Base-by-base conservation (phyloP, 306 rosid species). In the Urtica urens region DNA sequence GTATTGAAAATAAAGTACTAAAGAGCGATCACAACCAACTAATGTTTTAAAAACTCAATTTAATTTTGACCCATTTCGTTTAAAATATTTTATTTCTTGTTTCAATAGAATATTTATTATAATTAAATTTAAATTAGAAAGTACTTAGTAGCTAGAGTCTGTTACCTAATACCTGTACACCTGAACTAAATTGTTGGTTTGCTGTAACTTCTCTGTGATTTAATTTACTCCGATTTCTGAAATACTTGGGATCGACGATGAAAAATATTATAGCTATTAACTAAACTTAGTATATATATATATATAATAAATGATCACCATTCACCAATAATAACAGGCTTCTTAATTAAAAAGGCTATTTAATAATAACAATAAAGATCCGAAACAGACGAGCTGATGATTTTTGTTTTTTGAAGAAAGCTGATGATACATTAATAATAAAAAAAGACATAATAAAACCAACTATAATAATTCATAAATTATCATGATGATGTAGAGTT, bases 111-210 rank as follows among this genome's bases (percentile, higher is more conserved):
- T n/a, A n/a, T n/a, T n/a, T n/a, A n/a, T n/a, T n/a, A n/a, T n/a
- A n/a, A n/a, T n/a, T n/a, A n/a, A n/a, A n/a, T n/a, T n/a, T n/a
- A n/a, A 1, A 16, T 35, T 15, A 31, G 57, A 38, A 51, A 51
- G 29, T 21, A 35, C 40, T 13, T 7, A 9, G 57, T 19, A 25
- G 16, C 29, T 51, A 51, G 26, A 35, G 19, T 39, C 23, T 19
- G 42, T 51, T 21, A 22, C 57, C 57, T 33, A 51, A 31, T 12
- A 51, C 57, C 57, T 51, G 35, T 17, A 39, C 20, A 18, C 34
- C 8, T 12, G 29, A 18, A 20, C 25, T 49, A n/a, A 39, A 27
- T 49, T 28, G 54, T 49, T 49, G 54, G 38, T 29, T 49, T n/a
- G 54, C 54, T 49, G 57, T 20, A 19, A 20, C 38, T 27, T 27